These are phyloP conservation scores for Colletotrichum liaoningense DNA, from an alignment of 2,329 filamentous ascomycete genomes.

Conservation along the genomic window DNA sequence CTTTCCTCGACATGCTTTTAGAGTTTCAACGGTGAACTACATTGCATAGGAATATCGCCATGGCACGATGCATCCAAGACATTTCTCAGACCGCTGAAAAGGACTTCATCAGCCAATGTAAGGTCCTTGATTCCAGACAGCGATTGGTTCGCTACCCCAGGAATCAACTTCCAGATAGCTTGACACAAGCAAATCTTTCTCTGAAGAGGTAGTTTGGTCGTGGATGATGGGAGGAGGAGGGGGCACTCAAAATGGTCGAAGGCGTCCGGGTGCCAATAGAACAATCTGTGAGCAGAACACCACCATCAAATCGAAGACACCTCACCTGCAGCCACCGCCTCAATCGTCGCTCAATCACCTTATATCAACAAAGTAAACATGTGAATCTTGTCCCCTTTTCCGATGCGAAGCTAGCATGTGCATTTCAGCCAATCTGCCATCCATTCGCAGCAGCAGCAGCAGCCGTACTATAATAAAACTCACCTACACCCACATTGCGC, in stretches of 20 bases:
- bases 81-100: not conserved
- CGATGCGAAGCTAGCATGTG: not conserved
- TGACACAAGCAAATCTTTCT: no score
- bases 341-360: not conserved
- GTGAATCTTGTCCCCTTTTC: constrained; percentile 11
- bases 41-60: not conserved
- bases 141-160: not conserved
- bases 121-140: not conserved
- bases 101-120: not conserved
- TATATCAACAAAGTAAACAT: not conserved
- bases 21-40: not conserved
- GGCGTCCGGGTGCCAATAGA: not conserved
- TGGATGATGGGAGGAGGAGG: not conserved
- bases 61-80: not conserved
- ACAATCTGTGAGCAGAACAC: not conserved
- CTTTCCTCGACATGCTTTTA: not conserved
- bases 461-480: no score
- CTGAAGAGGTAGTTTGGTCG: no score
- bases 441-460: not conserved
- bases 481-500: not conserved
- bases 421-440: not conserved
- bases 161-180: not conserved
- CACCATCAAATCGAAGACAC: not conserved
- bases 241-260: not conserved
- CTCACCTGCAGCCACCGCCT: not conserved